Conservation (phyloP, 306 rosid genomes). For the Hylodesmum podocarpum region DNA sequence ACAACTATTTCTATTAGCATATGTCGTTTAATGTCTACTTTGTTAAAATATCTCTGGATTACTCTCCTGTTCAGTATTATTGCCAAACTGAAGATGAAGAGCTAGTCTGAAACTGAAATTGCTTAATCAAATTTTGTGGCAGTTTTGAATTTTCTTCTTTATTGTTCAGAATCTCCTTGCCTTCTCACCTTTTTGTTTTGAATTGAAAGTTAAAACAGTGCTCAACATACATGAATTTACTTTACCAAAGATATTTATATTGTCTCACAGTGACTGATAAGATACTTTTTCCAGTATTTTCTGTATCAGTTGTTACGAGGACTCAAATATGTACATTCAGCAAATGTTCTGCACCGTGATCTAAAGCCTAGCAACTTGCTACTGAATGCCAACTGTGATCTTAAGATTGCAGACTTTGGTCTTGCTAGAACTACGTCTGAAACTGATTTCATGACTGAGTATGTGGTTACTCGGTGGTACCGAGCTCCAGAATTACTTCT, state of each 20-base stretch:
- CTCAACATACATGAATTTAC: conserved; percentile 2
- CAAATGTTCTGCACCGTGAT: conserved; percentile 92
- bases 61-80: not conserved
- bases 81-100: not conserved
- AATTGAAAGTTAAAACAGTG: not conserved
- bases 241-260: not conserved
- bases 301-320: conserved; percentile 93
- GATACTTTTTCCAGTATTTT: conserved; percentile 78
- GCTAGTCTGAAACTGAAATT: not conserved
- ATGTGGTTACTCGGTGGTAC: conserved; percentile 98
- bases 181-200: not conserved
- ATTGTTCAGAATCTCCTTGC: not conserved
- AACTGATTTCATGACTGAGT: conserved; percentile 98
- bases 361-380: conserved; percentile 94
- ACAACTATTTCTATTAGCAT: conserved; percentile 20
- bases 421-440: conserved; percentile 98
- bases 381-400: conserved; percentile 90
- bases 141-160: not conserved
- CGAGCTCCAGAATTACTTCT: conserved; percentile 96
- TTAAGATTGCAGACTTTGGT: conserved; percentile 96
- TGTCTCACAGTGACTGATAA: conserved; percentile 47
- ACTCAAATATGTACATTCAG: conserved; percentile 88
- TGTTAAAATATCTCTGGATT: not conserved
- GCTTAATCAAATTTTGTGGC: conserved; percentile 2
- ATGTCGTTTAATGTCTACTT: conserved; percentile 16